Conservation (phyloP, 2,329 filamentous ascomycete genomes). For the Periconia macrospinosa region DNA sequence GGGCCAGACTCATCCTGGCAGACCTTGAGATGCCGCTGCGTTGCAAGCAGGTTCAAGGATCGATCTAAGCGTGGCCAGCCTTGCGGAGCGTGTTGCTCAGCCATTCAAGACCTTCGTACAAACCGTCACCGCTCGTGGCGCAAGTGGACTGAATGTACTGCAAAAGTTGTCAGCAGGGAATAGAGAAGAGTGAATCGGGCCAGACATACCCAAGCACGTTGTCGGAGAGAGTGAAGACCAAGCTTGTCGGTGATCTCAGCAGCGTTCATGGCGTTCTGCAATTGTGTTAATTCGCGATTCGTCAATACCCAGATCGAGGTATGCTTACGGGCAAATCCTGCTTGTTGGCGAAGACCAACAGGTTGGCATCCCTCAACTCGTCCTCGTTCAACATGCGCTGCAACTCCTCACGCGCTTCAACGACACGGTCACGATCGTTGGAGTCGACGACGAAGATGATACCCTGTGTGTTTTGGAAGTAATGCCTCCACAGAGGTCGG, state of each 20-base stretch:
- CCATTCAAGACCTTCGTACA: constrained; percentile 92
- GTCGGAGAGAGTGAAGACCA: constrained; percentile 97
- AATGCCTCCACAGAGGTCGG: constrained; percentile 93
- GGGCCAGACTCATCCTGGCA: constrained; percentile 15
- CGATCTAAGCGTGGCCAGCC: constrained; percentile 52
- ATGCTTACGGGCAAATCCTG: constrained; percentile 84
- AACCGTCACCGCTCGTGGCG: constrained; percentile 97
- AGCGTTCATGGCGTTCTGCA: constrained; percentile 97
- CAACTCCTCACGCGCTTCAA: constrained; percentile 89
- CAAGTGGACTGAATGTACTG: constrained; percentile 99
- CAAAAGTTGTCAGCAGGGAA: constrained; percentile 21
- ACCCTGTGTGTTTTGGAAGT: constrained; percentile 94
- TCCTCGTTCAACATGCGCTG: constrained; percentile 97
- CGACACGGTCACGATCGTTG: constrained; percentile 86
- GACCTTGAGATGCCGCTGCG: constrained; percentile 32
- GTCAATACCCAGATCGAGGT: background rate
- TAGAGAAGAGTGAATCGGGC: constrained; percentile 30
- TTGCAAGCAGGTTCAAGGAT: constrained; percentile 9
- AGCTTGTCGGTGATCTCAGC: constrained; percentile 99
- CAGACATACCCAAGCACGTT: constrained; percentile 92
- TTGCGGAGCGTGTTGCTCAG: constrained; percentile 59
- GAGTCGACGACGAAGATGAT: constrained; percentile 99
- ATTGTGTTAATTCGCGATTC: constrained; percentile 12
- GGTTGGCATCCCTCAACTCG: constrained; percentile 93
- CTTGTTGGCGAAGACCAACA: constrained; percentile 98